phyloP scores from a whole-genome alignment of 2,329 filamentous ascomycete genomes.

The Cordyceps sp. region DNA sequence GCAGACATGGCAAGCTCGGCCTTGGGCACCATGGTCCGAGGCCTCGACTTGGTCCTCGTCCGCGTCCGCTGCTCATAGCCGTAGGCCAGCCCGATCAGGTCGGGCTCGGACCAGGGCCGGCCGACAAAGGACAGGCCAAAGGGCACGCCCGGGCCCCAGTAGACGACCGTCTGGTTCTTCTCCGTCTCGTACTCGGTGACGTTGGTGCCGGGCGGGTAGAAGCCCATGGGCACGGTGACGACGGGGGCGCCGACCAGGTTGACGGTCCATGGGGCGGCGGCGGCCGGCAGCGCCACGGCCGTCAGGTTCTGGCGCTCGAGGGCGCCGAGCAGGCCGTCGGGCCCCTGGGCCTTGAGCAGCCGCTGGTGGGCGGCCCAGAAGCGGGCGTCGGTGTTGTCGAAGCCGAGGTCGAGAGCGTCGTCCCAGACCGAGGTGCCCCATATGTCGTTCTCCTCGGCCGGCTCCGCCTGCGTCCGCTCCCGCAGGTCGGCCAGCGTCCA shows the following conservation, averaged over 20 bases:
- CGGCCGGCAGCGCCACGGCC: conserved; percentile 42
- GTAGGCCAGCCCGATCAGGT: conserved; percentile 44
- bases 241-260: conserved; percentile 24
- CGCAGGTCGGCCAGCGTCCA: conserved; percentile 31
- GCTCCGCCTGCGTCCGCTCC: conserved; percentile 35
- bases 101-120: conserved; percentile 35
- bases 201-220: conserved; percentile 2
- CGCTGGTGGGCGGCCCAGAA: conserved; percentile 30
- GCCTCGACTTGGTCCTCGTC: too few species aligned
- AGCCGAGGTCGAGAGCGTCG: conserved; percentile 26
- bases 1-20: too few species aligned
- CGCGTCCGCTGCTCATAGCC: conserved; percentile 43
- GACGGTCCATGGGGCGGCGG: conserved; percentile 6
- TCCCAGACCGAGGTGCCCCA: conserved; percentile 45
- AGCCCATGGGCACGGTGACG: conserved; percentile 34
- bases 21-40: too few species aligned
- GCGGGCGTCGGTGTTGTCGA: conserved; percentile 35
- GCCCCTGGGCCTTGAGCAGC: conserved; percentile 38
- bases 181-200: neutral
- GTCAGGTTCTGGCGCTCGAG: conserved; percentile 36
- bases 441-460: conserved; percentile 40
- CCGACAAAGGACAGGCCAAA: conserved; percentile 48
- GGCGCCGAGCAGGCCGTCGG: conserved; percentile 43
- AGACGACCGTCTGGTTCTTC: conserved; percentile 2
- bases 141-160: conserved; percentile 4